These are phyloP conservation scores for Fusarium irregulare DNA, from an alignment of 2,329 filamentous ascomycete species.

Conservation along the genomic window DNA sequence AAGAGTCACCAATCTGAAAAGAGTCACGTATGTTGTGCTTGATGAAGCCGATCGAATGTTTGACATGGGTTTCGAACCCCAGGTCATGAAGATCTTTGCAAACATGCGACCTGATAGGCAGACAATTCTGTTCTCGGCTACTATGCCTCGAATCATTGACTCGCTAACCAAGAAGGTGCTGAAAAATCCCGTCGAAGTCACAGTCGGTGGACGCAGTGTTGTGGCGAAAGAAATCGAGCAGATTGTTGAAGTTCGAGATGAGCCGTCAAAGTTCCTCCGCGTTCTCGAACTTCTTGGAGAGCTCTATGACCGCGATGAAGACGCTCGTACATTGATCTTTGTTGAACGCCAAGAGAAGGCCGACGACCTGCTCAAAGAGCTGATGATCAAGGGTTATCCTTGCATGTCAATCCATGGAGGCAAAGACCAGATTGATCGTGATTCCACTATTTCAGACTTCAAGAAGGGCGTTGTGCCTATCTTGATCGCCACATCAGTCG, in stretches of 20 bases:
- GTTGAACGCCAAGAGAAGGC: constrained; percentile 93
- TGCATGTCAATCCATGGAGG: constrained; percentile 95
- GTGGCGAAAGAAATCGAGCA: constrained; percentile 95
- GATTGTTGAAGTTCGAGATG: constrained; percentile 86
- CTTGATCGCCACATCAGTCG: constrained; percentile 93
- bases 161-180: constrained; percentile 89
- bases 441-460: constrained; percentile 93
- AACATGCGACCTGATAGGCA: constrained; percentile 94
- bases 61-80: constrained; percentile 98
- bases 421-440: constrained; percentile 92
- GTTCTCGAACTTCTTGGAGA: constrained; percentile 88
- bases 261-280: constrained; percentile 84
- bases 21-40: constrained; percentile 93
- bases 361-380: constrained; percentile 80
- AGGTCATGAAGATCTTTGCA: constrained; percentile 95
- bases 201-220: constrained; percentile 87
- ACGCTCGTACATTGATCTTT: constrained; percentile 89
- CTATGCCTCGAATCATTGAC: constrained; percentile 94
- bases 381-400: constrained; percentile 86
- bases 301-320: constrained; percentile 86
- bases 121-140: constrained; percentile 95
- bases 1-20: constrained; percentile 88
- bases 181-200: constrained; percentile 87
- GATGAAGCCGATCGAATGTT: constrained; percentile 99
- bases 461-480: constrained; percentile 91